A percentile compares a stretch with the other conserved stretches of the same genome.
phyloP scores from a whole-genome alignment of 1,139 yeast genomes.

The Debaryomycetaceae sp. region DNA sequence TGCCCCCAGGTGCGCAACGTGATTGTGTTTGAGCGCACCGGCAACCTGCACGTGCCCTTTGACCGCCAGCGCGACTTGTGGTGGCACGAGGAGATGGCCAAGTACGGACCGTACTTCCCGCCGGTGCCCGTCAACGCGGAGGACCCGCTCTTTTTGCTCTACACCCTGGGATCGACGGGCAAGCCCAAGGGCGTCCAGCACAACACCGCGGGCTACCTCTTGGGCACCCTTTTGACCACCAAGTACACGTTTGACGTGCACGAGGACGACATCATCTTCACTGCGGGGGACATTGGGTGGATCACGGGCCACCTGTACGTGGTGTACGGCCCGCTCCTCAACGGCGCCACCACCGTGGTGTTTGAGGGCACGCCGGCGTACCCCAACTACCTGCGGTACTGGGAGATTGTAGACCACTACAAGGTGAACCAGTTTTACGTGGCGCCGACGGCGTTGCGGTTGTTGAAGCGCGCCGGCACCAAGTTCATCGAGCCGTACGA shows the following conservation, averaged over 20 bases:
- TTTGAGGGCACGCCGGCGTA: conserved; percentile 87
- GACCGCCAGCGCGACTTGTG: conserved; percentile 59
- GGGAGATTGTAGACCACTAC: conserved; percentile 78
- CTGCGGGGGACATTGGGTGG: conserved; percentile 91
- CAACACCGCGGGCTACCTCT: conserved; percentile 73
- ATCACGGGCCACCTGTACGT: conserved; percentile 84
- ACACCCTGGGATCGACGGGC: conserved; percentile 69
- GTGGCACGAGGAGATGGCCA: conserved; percentile 75
- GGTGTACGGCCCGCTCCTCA: conserved; percentile 74
- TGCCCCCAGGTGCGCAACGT: conserved; percentile 69
- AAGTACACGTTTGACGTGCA: conserved; percentile 76
- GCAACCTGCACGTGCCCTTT: conserved; percentile 63
- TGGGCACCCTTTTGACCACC: conserved; percentile 67
- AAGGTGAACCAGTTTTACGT: conserved; percentile 81
- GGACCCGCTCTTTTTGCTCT: conserved; percentile 60
- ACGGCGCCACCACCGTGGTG: conserved; percentile 78
- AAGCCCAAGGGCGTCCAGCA: conserved; percentile 71
- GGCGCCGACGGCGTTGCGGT: conserved; percentile 85
- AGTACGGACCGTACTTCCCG: conserved; percentile 61
- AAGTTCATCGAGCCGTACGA: conserved; percentile 60
- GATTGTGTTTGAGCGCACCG: conserved; percentile 70
- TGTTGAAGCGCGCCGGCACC: conserved; percentile 79
- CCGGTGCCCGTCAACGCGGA: conserved; percentile 59
- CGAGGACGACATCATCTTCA: conserved; percentile 65
- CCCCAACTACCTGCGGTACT: conserved; percentile 73